phyloP scores from a whole-genome alignment of 768 basidiomycete genomes.

The Termitomyces titanicus region DNA sequence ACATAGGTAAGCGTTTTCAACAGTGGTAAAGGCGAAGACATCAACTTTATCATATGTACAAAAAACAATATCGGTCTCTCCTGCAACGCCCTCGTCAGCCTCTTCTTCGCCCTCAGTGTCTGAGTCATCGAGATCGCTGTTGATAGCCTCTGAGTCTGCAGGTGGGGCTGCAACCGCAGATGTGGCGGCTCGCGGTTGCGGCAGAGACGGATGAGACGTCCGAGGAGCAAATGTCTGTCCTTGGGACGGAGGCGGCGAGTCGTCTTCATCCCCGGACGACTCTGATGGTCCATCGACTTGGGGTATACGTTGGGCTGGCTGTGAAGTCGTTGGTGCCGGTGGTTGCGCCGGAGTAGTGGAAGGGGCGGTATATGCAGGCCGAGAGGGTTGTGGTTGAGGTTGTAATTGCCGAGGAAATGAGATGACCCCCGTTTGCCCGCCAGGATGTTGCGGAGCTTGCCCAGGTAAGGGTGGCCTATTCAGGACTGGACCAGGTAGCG shows the following conservation, averaged over 20 bases:
- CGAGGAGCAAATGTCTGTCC: conserved; percentile 63
- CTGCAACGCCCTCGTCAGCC: conserved; percentile 68
- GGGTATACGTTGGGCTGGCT: conserved; percentile 46
- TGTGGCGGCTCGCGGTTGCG: conserved; percentile 47
- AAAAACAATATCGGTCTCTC: conserved; percentile 90
- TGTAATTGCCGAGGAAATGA: conserved; percentile 43
- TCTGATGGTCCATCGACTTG: conserved; percentile 81
- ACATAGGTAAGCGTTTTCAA: neutral
- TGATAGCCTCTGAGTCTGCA: conserved; percentile 82
- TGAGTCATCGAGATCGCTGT: conserved; percentile 94
- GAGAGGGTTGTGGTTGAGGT: conserved; percentile 23
- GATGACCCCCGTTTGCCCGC: conserved; percentile 56
- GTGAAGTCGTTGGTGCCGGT: conserved; percentile 4
- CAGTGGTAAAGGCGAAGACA: conserved; percentile 1
- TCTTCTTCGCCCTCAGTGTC: conserved; percentile 87
- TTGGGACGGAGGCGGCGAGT: conserved; percentile 62
- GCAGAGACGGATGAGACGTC: conserved; percentile 70
- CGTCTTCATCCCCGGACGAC: conserved; percentile 58
- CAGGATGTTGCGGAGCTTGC: conserved; percentile 41
- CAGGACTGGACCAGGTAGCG: conserved; percentile 63
- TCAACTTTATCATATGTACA: conserved; percentile 97
- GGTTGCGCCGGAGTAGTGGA: conserved; percentile 10
- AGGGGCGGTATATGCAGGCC: conserved; percentile 23
- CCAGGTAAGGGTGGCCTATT: conserved; percentile 40
- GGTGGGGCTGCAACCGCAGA: conserved; percentile 28